Base-by-base conservation (phyloP, 78 protist genomes). In the Dictyostelium brefeldianum region DNA sequence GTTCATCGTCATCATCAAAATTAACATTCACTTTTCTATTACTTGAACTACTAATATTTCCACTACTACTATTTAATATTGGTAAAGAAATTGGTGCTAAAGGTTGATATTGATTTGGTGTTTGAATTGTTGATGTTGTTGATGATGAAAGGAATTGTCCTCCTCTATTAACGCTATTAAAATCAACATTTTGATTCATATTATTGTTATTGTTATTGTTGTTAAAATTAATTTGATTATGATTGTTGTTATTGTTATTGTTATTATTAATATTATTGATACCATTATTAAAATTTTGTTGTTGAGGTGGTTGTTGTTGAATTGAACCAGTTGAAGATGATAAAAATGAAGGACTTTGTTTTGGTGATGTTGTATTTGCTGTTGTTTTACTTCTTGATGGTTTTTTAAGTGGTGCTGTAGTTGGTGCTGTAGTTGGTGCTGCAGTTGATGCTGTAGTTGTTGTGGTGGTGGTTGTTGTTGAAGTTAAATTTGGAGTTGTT, bases 251-350 rank as follows among this genome's bases (percentile, higher is more conserved):
- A 64, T 46, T 74, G 14, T 15, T 36, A 15, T 53, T 36, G 1
- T 8, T 69, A 56, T 51, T 47, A 20, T 53, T 51, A 11, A 22
- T 46, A 15, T 22, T 73, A 17, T 43, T 83, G 25, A 20, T 47
- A 51, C 1, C 1, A 41, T 47, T 82, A 73, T 14, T 46, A 29
- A 18, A 8, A 18, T 54, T 56, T 56, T 56, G 18, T 53, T 53
- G n/a, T 56, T 56, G 18, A 18, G 6, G n/a, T 74, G 17, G 17
- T 79, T n/a, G 25, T 12, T 10, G n/a, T 59, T 81, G 92, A 17
- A 77, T 10, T 43, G 92, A 50, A 10, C 92, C 92, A 29, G 77
- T 17, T 4, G 84, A 77, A 29, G 92, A 85, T 20, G 80, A 54
- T 59, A 85, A 77, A 46, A 69, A 71, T 53, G 91, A 81, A 54